Evolutionary conservation across 441 rosid species (phyloP).

Genomic region (Brassica balearica): DNA sequence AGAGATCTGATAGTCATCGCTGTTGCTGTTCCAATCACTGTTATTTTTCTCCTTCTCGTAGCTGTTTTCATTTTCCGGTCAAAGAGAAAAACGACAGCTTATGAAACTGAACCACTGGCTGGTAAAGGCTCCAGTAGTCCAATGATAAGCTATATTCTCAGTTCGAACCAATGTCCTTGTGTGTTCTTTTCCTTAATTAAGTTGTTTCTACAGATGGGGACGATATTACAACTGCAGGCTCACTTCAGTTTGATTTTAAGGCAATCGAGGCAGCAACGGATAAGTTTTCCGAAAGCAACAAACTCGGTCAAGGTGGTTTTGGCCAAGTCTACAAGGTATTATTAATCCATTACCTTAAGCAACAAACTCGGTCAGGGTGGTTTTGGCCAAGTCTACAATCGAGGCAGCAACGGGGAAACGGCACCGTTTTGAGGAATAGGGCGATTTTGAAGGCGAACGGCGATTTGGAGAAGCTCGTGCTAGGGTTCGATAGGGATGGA

Average conservation of each 20-base stretch:
- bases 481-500: too few relatives aligned
- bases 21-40: neutral
- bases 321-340: constrained; percentile 80
- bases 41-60: neutral
- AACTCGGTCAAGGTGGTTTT: constrained; percentile 74
- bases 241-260: constrained; percentile 30
- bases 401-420: too few relatives aligned
- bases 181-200: neutral
- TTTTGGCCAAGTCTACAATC: too few relatives aligned
- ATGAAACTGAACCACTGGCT: neutral
- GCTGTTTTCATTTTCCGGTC: neutral
- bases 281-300: constrained; percentile 37
- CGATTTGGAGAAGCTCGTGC: too few relatives aligned
- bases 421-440: too few relatives aligned
- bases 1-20: too few relatives aligned
- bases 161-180: neutral
- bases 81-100: neutral
- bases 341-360: too few relatives aligned
- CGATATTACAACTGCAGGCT: constrained; percentile 27
- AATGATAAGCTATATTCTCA: neutral
- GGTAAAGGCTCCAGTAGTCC: neutral
- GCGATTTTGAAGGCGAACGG: too few relatives aligned
- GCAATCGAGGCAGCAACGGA: constrained; percentile 7
- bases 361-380: too few relatives aligned
- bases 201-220: constrained; percentile 6